Evolutionary conservation across 225 moss, liverwort and hornwort species (phyloP), one percentile per base, ranked within the genome.

Genomic region (Pleurozium schreberi): DNA sequence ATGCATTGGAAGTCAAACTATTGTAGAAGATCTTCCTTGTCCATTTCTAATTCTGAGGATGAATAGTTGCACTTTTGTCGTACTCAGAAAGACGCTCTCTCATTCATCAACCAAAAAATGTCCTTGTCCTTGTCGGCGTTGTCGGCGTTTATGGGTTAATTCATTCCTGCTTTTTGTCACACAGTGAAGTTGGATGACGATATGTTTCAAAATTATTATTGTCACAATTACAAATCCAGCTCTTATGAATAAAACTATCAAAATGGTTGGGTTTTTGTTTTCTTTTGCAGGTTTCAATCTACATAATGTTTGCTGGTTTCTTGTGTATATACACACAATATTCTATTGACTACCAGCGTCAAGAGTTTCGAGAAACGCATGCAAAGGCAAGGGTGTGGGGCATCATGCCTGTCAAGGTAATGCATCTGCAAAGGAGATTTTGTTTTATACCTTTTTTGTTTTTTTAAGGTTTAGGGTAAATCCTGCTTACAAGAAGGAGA

Each of bases 351-450:
- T 43, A 81, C 80, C 92, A 95, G 84, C 91, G 91, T 59, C 88
- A 89, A 75, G 86, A 87, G 63, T 93, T 92, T 80, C 90, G 91
- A 83, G 84, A 94, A 85, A 91, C 89, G 8, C 90, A 90, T 73
- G 92, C 89, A 2, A 94, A 87, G 85, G 92, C 89, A 71, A 92
- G 64, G 88, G 91, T 95, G 60, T 94, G 95, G 94, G 89, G 91
- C 66, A 92, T 88, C 20, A 11, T 86, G 66, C 90, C 93, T 55
- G 89, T 90, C 88, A 94, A 95, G 93, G 95, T 95, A 73, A 50
- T 75, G 74, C 47, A 76, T 43, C 43, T 61, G 82, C 33, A 31
- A 58, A 76, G 26, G 50, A 61, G 61, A 71, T n/a, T n/a, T n/a
- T n/a, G n/a, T 40, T 43, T 31, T 22, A 8, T 55, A n/a, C 20